phyloP scores from a whole-genome alignment of 169 alveolate species.

The Miamiensis avidus region DNA sequence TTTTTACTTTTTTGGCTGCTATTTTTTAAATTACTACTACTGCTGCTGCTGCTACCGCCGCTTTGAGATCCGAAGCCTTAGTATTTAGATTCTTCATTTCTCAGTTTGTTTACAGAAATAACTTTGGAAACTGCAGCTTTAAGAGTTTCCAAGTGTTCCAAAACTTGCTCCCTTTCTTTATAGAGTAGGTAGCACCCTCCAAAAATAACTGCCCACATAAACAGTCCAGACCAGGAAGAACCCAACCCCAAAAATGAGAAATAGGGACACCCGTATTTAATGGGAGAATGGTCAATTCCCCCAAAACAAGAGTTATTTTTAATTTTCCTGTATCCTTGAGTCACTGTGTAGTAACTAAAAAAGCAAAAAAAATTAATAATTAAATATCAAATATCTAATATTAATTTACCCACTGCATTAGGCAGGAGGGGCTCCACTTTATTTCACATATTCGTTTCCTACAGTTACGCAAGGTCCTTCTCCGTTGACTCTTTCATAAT shows the following conservation, averaged over 20 bases:
- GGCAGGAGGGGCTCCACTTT: conserved; percentile 25
- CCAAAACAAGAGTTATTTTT: conserved; percentile 71
- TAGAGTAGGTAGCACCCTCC: neutral
- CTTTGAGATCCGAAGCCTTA: neutral
- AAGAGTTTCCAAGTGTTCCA: neutral
- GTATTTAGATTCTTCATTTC: neutral
- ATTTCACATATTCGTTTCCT: conserved; percentile 3
- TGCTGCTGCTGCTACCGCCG: neutral
- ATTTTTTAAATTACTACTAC: neutral
- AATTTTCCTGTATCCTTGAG: conserved; percentile 75
- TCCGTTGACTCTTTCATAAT: conserved; percentile 43
- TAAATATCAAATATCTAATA: neutral
- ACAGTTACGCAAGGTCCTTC: conserved; percentile 34
- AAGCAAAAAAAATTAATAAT: neutral
- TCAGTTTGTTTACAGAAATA: neutral
- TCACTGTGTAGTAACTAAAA: conserved; percentile 46
- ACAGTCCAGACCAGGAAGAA: neutral
- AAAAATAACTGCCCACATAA: neutral
- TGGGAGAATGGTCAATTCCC: conserved; percentile 64
- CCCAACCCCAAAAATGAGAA: conserved; percentile 30
- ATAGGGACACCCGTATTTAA: conserved; percentile 48
- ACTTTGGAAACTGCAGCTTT: neutral
- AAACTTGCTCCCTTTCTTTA: neutral
- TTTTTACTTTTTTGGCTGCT: neutral
- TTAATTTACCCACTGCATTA: conserved; percentile 15